Base-by-base conservation (phyloP, 1,139 yeast species). In the Nadsonia commutata region DNA sequence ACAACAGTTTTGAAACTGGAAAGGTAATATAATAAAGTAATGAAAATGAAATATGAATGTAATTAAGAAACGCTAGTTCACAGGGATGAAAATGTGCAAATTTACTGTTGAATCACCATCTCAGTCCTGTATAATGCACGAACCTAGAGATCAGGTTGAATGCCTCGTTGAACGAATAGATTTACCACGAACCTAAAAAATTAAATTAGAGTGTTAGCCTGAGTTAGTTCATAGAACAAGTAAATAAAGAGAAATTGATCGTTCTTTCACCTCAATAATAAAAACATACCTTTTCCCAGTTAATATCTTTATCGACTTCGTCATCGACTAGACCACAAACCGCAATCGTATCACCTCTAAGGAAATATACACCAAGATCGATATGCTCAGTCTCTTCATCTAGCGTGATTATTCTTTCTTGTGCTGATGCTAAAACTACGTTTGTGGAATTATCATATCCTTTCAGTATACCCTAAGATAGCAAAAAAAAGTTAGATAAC, bases 391-490 rank as follows among this genome's bases (percentile, higher is more conserved):
- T 67, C 0, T 72, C 71, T 3, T 66, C 72, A 20, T 69, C 73
- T 1, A 58, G 60, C 7, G 62, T 46, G 17, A 65, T 60, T 31
- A 64, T 52, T 31, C 76, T 58, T 56, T 82, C 90, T 31, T 70
- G 60, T n/a, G 90, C 70, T 31, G 70, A 63, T 7, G 78, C 63
- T 38, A 88, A 65, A 37, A 85, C 69, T 18, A 88, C 56, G 56
- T 88, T 88, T 21, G 94, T 80, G 42, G 80, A 68, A 53, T 80
- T 79, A 59, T 88, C 97, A 55, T 71, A 86, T 18, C 95, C 94
- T 56, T 78, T 79, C 37, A 88, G 70, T 21, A 63, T 68, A 1
- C 95, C 97, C 57, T 74, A 52, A 41, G 54, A 52, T 31, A 45
- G 43, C 23, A 27, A 16, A 17, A 16, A 23, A 13, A 3, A 21